Evolutionary conservation across 495 filamentous ascomycete genomes (phyloP).

Genomic region (Penicillium malachiteum): DNA sequence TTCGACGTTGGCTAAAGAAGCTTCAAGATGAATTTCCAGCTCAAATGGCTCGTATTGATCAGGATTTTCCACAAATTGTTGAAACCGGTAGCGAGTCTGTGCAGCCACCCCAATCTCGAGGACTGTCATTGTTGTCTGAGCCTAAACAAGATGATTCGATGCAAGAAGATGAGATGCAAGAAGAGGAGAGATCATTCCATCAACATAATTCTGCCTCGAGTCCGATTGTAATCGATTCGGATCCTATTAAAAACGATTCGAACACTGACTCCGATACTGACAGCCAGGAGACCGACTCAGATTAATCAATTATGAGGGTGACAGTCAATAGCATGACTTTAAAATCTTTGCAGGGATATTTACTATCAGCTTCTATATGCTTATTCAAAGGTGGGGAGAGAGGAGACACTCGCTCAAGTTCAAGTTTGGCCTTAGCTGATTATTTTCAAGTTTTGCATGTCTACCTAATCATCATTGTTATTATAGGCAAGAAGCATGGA

Average conservation of each 20-base stretch:
- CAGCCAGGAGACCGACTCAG: not conserved
- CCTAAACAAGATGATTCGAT: not conserved
- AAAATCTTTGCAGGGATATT: no score
- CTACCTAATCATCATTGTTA: no score
- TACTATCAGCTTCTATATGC: no score
- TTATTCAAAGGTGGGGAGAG: no score
- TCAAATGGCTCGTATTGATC: constrained; percentile 65
- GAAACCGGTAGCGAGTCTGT: constrained; percentile 10
- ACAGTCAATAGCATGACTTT: no score
- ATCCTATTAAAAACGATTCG: not conserved
- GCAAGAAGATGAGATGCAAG: not conserved
- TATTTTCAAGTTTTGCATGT: no score
- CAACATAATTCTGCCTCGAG: not conserved
- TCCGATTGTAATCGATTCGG: constrained; percentile 12
- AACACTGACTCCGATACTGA: not conserved
- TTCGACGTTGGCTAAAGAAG: constrained; percentile 64
- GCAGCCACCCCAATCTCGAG: not conserved
- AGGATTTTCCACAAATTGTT: constrained; percentile 20
- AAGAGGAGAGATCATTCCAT: not conserved
- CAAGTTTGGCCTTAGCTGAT: no score
- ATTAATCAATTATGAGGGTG: no score
- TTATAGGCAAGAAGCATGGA: no score
- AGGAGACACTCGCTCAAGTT: no score
- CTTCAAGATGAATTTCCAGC: constrained; percentile 76
- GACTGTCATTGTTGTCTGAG: not conserved